Percentiles rank a stretch among this genome's conserved stretches.
Conservation (phyloP, 2,329 filamentous ascomycete species). For the Tolypocladium ovalisporum region DNA sequence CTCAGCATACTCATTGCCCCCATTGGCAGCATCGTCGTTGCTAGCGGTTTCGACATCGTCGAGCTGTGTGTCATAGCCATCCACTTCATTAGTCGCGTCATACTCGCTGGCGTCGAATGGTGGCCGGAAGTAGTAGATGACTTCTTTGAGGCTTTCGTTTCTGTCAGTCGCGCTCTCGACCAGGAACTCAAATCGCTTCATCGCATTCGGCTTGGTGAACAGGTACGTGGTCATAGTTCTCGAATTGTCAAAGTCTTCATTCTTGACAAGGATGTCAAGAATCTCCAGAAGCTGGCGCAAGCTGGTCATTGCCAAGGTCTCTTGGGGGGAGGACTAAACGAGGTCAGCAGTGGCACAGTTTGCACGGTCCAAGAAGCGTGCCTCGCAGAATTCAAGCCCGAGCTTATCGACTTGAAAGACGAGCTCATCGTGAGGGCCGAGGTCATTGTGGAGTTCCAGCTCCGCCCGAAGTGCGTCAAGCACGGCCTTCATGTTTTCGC, state of each 20-base stretch:
- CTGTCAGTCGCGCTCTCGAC: slow-evolving; percentile 30
- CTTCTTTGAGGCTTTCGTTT: slow-evolving; percentile 29
- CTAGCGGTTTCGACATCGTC: neutral
- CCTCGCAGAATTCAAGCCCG: slow-evolving; percentile 41
- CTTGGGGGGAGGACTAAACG: slow-evolving; percentile 22
- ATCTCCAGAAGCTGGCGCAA: slow-evolving; percentile 30
- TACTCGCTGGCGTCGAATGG: slow-evolving; percentile 6
- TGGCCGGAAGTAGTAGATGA: slow-evolving; percentile 26
- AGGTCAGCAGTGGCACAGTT: slow-evolving; percentile 12
- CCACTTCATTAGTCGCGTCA: slow-evolving; percentile 3
- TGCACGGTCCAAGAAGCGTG: slow-evolving; percentile 13
- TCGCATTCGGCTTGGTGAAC: slow-evolving; percentile 26
- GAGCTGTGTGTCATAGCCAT: slow-evolving; percentile 7
- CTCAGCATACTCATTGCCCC: neutral
- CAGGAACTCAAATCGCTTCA: slow-evolving; percentile 26
- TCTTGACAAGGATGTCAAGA: slow-evolving; percentile 30
- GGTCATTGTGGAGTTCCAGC: slow-evolving; percentile 26
- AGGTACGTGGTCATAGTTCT: slow-evolving; percentile 31
- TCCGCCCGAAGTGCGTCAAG: slow-evolving; percentile 33
- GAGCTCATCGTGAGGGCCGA: slow-evolving; percentile 34
- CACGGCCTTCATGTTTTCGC: slow-evolving; percentile 32
- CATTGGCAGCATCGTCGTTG: slow-evolving; percentile 2
- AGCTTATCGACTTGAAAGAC: slow-evolving; percentile 41
- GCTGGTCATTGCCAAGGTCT: slow-evolving; percentile 23
- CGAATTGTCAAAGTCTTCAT: slow-evolving; percentile 27